Evolutionary conservation across 495 filamentous ascomycete species (phyloP), one percentile per base, ranked within the genome.

Genomic region (Penicillium samsonianum): DNA sequence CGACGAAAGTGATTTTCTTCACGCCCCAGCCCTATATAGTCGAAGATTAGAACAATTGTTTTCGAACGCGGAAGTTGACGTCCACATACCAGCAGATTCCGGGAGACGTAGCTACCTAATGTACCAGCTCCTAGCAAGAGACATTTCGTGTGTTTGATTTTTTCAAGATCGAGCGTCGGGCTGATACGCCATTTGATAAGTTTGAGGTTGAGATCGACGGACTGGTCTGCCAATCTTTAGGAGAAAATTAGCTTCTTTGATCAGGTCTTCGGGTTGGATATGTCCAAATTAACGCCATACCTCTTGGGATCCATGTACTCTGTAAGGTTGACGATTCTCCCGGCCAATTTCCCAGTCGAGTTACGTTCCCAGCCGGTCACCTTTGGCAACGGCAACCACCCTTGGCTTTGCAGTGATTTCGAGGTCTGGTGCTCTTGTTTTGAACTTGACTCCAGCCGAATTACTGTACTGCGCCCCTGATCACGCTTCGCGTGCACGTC

Each of bases 111-210:
- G 52, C 90, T 91, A 30, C 94, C 94, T 16, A 98, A 82, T 2
- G 94, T 98, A 22, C 94, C 94, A 12, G 94, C 92, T 22, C 94
- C 94, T n/a, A 98, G 86, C 30, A 98, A 75, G 41, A 98, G 83
- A 65, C 94, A 98, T 62, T 86, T 96, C 7, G 94, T 93, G 43
- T 87, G 81, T 68, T 96, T 97, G 65, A 98, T 90, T 49, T 81
- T 85, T 11, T 96, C 91, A 12, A 98, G 85, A 67, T 98, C 82
- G 22, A 98, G 78, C 43, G 84, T 84, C 7, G 94, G 94, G 19
- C 92, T 90, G 54, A 98, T 90, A 25, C 94, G 86, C 94, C 94
- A 98, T 76, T 96, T 97, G 84, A 98, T 98, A 51, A 98, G 81
- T 73, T 97, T 98, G 57, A 97, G 80, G 65, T 98, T 98, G 47